Base-by-base conservation (phyloP, 2,329 filamentous ascomycete genomes). In the Fusarium coicis region DNA sequence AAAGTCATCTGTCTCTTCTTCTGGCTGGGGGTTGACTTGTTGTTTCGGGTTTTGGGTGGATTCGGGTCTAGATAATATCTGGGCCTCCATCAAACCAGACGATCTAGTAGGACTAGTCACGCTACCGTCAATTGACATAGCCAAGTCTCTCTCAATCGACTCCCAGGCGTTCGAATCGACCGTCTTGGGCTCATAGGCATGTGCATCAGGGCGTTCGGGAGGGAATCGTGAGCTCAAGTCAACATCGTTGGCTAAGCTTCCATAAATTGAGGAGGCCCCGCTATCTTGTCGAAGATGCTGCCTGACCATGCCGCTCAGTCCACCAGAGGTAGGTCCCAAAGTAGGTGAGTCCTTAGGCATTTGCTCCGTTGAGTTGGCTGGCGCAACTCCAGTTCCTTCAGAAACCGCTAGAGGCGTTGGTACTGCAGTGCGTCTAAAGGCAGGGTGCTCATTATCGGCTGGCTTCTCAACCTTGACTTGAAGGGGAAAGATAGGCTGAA, bases 221-320 rank as follows among this genome's bases (percentile, higher is more conserved):
- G 82, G 83, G 21, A 84, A 79, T 26, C 76, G 70, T 4, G 74
- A 72, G 10, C 74, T 65, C 18, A 77, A n/a, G 70, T 82, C 52
- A 72, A 79, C 40, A 72, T 83, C 70, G 78, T 81, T 44, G 81
- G 83, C 15, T 84, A 84, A 30, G 82, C 83, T 63, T 32, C 89
- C 90, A 74, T 94, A 94, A 32, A 96, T 87, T 0, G 94, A 97
- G 2, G 96, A 98, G 19, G 90, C 88, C 66, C 92, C 92, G 82
- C 96, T 98, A 72, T 92, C 90, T 39, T 90, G 90, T 56, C 96
- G 91, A 44, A 98, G 84, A 84, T 98, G 96, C 70, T 95, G 92
- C 37, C 93, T 90, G 50, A 97, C 91, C 85, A 97, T 89, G 4
- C 93, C 93, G 77, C 92, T 96, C 21, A 98, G 85, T 5, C 76